These are phyloP conservation scores for Naegleria lovaniensis DNA, from an alignment of 208 protist genomes.

Conservation along the genomic window DNA sequence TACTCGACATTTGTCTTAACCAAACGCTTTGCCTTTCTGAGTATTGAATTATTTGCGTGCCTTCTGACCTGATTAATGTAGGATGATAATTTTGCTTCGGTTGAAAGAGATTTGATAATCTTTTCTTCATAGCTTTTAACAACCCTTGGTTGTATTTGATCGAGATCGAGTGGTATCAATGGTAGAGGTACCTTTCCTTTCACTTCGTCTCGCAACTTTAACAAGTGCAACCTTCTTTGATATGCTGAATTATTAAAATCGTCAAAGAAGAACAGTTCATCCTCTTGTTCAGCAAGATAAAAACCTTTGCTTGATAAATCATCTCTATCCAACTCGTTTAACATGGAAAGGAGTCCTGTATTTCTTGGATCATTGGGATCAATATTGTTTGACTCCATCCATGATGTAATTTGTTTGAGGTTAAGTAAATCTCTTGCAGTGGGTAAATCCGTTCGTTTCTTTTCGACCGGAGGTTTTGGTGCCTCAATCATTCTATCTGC, in stretches of 20 bases:
- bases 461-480: not conserved
- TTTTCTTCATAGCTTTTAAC: not conserved
- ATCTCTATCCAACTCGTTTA: not conserved
- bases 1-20: not conserved
- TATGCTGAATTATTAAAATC: not conserved
- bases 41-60: not conserved
- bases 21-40: not conserved
- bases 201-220: not conserved
- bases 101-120: not conserved
- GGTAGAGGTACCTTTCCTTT: not conserved
- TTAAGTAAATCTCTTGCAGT: not conserved
- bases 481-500: not conserved
- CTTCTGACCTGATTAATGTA: slow-evolving; percentile 1
- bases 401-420: not conserved
- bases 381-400: not conserved
- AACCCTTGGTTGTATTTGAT: not conserved
- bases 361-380: slow-evolving; percentile 23
- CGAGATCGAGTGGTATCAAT: not conserved
- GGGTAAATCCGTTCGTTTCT: not conserved
- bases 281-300: slow-evolving; percentile 17
- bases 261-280: not conserved
- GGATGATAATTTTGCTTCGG: not conserved
- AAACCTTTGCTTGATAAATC: not conserved
- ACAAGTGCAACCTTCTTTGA: not conserved
- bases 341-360: not conserved